Conservation (phyloP, 805 yeast genomes). For the Ogataea philodendri region DNA sequence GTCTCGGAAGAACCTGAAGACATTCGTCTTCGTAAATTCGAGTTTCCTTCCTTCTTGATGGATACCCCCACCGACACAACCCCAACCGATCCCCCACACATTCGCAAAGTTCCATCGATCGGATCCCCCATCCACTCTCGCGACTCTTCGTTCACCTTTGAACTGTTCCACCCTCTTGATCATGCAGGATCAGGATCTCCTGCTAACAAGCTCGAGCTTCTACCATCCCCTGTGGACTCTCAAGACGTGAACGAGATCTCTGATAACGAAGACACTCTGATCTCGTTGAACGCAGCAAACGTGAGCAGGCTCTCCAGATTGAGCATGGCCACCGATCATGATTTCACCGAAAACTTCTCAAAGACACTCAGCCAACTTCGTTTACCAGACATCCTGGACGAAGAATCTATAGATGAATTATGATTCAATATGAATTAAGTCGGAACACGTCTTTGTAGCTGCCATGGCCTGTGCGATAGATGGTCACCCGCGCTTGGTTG, state of each 20-base stretch:
- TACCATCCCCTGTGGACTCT: slow-evolving; percentile 3
- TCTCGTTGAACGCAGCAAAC: slow-evolving; percentile 30
- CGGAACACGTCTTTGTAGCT: too few species aligned
- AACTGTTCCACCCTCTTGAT: slow-evolving; percentile 22
- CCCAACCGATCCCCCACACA: slow-evolving; percentile 15
- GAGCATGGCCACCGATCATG: slow-evolving; percentile 20
- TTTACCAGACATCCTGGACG: slow-evolving; percentile 15
- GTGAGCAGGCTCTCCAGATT: slow-evolving; percentile 27
- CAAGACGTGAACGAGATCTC: slow-evolving; percentile 17
- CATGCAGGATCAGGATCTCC: slow-evolving; percentile 3
- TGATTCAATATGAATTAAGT: too few species aligned
- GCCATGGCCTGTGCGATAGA: too few species aligned
- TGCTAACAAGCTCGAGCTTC: neutral
- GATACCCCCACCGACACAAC: slow-evolving; percentile 1
- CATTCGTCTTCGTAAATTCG: slow-evolving; percentile 19
- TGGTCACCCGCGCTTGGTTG: too few species aligned
- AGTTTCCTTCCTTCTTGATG: slow-evolving; percentile 13
- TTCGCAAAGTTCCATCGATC: slow-evolving; percentile 22
- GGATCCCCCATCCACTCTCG: slow-evolving; percentile 29
- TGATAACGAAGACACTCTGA: slow-evolving; percentile 21
- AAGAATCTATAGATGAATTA: slow-evolving; percentile 6
- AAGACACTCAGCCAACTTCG: slow-evolving; percentile 15
- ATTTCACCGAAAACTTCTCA: slow-evolving; percentile 10
- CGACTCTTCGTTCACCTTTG: slow-evolving; percentile 28
- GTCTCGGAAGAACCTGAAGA: slow-evolving; percentile 13